Conservation (phyloP, 2,329 filamentous ascomycete species). For the Didymella pomorum region DNA sequence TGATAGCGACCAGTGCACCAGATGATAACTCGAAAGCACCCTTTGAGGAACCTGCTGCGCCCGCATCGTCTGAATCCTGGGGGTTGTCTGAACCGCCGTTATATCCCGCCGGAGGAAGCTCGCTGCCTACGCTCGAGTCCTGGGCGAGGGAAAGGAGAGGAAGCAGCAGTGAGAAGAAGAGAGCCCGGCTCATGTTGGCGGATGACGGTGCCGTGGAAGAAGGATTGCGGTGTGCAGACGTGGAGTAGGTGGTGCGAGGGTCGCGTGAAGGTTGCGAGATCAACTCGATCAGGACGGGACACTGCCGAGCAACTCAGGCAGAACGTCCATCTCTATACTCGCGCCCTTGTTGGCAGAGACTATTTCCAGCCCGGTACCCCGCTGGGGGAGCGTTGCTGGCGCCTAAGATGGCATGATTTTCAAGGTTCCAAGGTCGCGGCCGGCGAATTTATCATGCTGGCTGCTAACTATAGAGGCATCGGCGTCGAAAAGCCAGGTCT, state of each 20-base stretch:
- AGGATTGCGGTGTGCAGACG: slow-evolving; percentile 25
- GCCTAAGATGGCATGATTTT: slow-evolving; percentile 44
- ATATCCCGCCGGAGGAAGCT: slow-evolving; percentile 42
- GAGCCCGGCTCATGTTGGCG: slow-evolving; percentile 39
- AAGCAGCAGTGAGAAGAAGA: slow-evolving; percentile 37
- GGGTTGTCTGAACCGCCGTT: slow-evolving; percentile 51
- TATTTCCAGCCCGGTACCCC: slow-evolving; percentile 42
- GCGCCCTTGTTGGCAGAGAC: slow-evolving; percentile 25
- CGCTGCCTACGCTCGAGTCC: slow-evolving; percentile 28
- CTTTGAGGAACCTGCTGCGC: slow-evolving; percentile 70
- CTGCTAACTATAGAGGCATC: slow-evolving; percentile 42
- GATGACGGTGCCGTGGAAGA: slow-evolving; percentile 7
- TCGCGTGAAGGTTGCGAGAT: slow-evolving; percentile 43
- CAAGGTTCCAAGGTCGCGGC: slow-evolving; percentile 14
- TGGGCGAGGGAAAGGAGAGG: slow-evolving; percentile 43
- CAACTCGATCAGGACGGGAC: slow-evolving; percentile 34
- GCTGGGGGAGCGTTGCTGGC: slow-evolving; percentile 33
- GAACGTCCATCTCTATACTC: slow-evolving; percentile 48
- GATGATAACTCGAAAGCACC: slow-evolving; percentile 70
- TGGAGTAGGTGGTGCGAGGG: slow-evolving; percentile 36
- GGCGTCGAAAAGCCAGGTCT: slow-evolving; percentile 37
- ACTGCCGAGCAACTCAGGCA: slow-evolving; percentile 34
- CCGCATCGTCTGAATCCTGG: slow-evolving; percentile 56
- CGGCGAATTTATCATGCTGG: slow-evolving; percentile 23
- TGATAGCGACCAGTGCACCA: slow-evolving; percentile 76